Evolutionary conservation across 768 basidiomycete genomes (phyloP), one percentile per base, ranked within the genome.

Genomic region (Leccinum disarticulatum): DNA sequence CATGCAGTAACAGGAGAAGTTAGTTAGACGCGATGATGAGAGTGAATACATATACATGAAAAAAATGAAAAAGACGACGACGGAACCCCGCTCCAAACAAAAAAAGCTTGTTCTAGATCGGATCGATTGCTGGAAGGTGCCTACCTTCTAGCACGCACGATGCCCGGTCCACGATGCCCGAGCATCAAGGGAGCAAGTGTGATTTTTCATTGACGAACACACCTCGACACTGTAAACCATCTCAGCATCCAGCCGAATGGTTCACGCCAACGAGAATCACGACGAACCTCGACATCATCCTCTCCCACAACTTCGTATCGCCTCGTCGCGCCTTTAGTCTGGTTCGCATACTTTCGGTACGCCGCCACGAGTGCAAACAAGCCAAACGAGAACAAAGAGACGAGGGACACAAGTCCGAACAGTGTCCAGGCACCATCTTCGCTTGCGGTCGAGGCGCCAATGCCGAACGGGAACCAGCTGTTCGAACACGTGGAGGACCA

Each of bases 401-500:
- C 38, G 15, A 63, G 38, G 14, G 62, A 6, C 27, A 27, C 38
- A 11, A 61, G 13, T 4, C 61, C 43, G 33, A 57, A 35, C 0
- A 51, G 57, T 13, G 57, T 58, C 17, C 56, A 51, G 7, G 4
- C 43, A 38, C 15, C 17, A 17, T 35, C 49, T 14, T 38, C 52
- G 22, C 61, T 54, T n/a, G 62, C 25, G 11, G 25, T 54, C 7
- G 51, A 31, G 25, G 54, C 56, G 14, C 31, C 64, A 11, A 53
- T 2, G 11, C 48, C 33, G 33, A 71, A 72, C 1, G 67, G 69
- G 61, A 67, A 64, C 66, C 73, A 72, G 33, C 67, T 47, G 10
- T 67, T 67, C 35, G 77, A 73, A 57, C 80, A 81, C 11, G 70
- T 68, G 41, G 74, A 73, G 38, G 73, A 68, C 80, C 79, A 80